Percentiles rank a stretch among this genome's conserved stretches.
phyloP scores from a whole-genome alignment of 2,329 filamentous ascomycete species.

The Periconia sp. region DNA sequence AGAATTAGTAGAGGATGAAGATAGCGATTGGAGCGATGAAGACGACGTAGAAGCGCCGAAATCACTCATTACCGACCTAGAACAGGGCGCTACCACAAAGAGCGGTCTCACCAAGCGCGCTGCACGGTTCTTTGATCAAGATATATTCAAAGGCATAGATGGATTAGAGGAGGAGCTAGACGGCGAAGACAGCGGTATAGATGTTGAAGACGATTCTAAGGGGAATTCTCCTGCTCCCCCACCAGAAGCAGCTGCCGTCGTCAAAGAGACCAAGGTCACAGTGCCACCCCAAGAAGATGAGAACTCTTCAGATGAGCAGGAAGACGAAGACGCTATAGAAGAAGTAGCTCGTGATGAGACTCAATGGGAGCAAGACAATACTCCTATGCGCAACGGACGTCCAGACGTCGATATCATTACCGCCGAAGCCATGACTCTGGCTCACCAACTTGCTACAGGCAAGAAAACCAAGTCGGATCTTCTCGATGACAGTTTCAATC shows the following conservation, averaged over 20 bases:
- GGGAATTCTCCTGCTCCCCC: conserved; percentile 14
- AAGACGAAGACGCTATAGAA: conserved; percentile 58
- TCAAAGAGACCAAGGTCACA: conserved; percentile 18
- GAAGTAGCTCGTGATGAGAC: conserved; percentile 60
- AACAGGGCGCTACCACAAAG: conserved; percentile 53
- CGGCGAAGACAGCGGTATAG: conserved; percentile 41
- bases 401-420: conserved; percentile 96
- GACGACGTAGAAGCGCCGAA: conserved; percentile 52
- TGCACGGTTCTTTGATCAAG: conserved; percentile 87
- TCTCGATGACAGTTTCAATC: conserved; percentile 91
- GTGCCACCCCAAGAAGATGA: conserved; percentile 24
- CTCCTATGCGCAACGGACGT: conserved; percentile 64
- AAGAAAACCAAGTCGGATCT: conserved; percentile 78
- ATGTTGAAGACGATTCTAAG: conserved; percentile 40
- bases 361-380: conserved; percentile 69
- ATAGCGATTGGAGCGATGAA: conserved; percentile 65
- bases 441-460: conserved; percentile 86
- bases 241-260: conserved; percentile 10
- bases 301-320: conserved; percentile 42
- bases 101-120: conserved; percentile 80
- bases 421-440: conserved; percentile 98
- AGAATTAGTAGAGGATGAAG: conserved; percentile 59
- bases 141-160: conserved; percentile 85
- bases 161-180: conserved; percentile 59
- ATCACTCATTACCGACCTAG: conserved; percentile 64